Percentiles rank a stretch among this genome's conserved stretches.
These are phyloP conservation scores for Scutellaria barbata DNA, from an alignment of 257 asterid species.

Conservation along the genomic window DNA sequence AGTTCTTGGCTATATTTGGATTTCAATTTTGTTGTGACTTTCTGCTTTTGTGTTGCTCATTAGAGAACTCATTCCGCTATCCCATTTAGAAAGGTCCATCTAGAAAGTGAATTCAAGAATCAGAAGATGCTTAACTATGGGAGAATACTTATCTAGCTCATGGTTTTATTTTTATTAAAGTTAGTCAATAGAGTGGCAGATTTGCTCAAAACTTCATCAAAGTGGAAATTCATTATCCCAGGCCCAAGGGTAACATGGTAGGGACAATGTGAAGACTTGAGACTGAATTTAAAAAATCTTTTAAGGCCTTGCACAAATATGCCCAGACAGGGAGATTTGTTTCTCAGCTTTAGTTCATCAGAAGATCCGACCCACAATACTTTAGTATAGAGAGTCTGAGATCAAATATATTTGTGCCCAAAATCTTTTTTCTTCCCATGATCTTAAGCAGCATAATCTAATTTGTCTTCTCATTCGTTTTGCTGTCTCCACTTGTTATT, in stretches of 20 bases:
- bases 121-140: background rate
- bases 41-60: background rate
- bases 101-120: conserved; percentile 15
- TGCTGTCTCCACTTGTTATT: background rate
- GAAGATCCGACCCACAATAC: background rate
- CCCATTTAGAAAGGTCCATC: background rate
- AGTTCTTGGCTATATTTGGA: background rate
- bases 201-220: background rate
- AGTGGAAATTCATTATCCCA: background rate
- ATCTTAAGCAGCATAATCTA: background rate
- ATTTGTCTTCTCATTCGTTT: background rate
- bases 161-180: background rate
- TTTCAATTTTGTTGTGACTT: background rate
- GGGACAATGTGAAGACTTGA: background rate
- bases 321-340: background rate
- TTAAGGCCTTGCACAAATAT: background rate
- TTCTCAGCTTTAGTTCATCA: background rate
- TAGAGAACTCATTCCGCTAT: background rate
- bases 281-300: background rate
- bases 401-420: background rate
- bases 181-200: background rate
- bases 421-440: too few relatives aligned
- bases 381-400: background rate
- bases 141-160: background rate
- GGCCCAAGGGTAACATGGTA: background rate